phyloP scores from a whole-genome alignment of 768 basidiomycete genomes.

The Udeniomyces megalosporus region DNA sequence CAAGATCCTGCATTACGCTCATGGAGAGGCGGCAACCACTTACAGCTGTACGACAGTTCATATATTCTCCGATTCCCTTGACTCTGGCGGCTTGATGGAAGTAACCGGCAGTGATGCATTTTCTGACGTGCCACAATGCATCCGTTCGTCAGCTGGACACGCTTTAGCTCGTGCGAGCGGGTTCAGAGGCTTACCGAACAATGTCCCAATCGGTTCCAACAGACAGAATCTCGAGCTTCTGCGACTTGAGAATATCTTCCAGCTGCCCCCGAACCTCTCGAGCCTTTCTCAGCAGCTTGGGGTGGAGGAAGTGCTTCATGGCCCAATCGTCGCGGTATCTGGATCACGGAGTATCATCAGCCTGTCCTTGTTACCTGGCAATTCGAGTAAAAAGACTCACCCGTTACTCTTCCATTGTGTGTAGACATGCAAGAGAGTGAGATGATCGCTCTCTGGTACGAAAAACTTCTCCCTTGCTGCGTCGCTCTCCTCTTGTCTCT shows the following conservation, averaged over 20 bases:
- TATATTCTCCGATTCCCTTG: conserved; percentile 98
- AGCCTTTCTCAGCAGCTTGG: conserved; percentile 84
- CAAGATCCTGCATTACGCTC: neutral
- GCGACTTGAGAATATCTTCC: conserved; percentile 98
- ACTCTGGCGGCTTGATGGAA: conserved; percentile 98
- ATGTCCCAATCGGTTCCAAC: conserved; percentile 91
- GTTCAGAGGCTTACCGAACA: conserved; percentile 38
- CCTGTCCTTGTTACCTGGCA: too few species aligned
- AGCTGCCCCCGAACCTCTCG: conserved; percentile 88
- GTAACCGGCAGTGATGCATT: conserved; percentile 93
- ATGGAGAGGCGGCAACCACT: too few species aligned
- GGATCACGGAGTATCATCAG: neutral
- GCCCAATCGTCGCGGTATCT: conserved; percentile 91
- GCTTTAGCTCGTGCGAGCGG: neutral
- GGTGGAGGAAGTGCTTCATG: conserved; percentile 88
- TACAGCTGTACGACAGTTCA: conserved; percentile 75
- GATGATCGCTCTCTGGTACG: conserved; percentile 92
- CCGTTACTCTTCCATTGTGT: conserved; percentile 95
- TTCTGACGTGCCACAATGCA: conserved; percentile 36
- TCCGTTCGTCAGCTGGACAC: neutral
- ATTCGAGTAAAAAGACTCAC: conserved; percentile 35
- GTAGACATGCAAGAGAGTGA: conserved; percentile 89
- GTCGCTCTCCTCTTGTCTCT: conserved; percentile 93
- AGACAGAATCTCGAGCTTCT: conserved; percentile 85
- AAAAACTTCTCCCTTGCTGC: conserved; percentile 97